phyloP scores from a whole-genome alignment of 345 rosid species.

The Clausena lansium region DNA sequence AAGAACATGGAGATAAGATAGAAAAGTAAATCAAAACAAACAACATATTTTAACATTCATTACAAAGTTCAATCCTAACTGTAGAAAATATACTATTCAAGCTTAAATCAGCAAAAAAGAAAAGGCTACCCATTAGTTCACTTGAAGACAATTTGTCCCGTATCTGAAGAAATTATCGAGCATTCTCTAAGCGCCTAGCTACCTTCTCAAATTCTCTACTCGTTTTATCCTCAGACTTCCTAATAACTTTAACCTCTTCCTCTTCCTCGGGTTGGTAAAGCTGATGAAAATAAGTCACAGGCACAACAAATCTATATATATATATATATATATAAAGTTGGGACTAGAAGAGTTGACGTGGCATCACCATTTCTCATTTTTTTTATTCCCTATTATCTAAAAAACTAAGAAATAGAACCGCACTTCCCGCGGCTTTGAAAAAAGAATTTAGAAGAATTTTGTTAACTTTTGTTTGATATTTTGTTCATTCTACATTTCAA shows the following conservation, averaged over 20 bases:
- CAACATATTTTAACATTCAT: background rate
- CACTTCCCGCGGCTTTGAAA: no score
- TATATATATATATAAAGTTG: no score
- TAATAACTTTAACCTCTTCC: conserved; percentile 69
- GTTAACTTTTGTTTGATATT: no score
- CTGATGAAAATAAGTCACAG: conserved; percentile 30
- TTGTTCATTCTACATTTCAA: no score
- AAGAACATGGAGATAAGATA: background rate
- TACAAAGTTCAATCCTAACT: background rate
- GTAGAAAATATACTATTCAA: background rate
- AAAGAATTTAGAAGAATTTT: no score
- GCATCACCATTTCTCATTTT: no score
- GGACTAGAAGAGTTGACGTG: no score
- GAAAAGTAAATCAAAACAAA: background rate
- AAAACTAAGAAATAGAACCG: no score
- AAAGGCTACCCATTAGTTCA: background rate
- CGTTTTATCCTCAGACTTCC: conserved; percentile 43
- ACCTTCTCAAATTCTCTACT: conserved; percentile 70
- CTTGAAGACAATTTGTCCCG: background rate
- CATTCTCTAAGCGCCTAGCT: conserved; percentile 64
- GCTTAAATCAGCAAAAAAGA: background rate
- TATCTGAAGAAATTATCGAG: conserved; percentile 20
- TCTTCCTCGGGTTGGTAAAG: conserved; percentile 67
- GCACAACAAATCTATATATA: background rate
- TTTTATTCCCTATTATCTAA: no score